Evolutionary conservation across 345 rosid genomes (phyloP), one percentile per base, ranked within the genome.

Genomic region (Noccaea caerulescens): DNA sequence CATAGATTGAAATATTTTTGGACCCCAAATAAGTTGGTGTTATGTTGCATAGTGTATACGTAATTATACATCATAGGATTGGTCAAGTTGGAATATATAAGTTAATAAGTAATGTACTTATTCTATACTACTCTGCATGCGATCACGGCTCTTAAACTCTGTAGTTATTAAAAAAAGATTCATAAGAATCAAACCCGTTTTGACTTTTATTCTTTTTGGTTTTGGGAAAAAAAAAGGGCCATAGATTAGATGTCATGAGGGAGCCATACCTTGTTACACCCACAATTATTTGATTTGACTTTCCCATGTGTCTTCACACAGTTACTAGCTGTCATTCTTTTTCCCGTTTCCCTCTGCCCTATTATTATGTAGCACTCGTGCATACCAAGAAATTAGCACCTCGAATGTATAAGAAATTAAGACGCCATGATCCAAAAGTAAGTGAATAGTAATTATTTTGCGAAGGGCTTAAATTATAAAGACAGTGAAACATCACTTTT

Each of bases 221-320:
- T 69, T 34, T 11, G 10, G 14, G 4, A 34, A 45, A 43, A 42
- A 6, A 45, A 43, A 42, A 6, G 4, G 11, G 52, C 36, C 13
- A n/a, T 7, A 59, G 34, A 58, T n/a, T 45, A 46, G 9, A 46
- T 46, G 51, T 16, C 4, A 30, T 13, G 58, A 58, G 73, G 72
- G 37, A 58, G 60, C 73, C 78, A 74, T 74, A 58, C 78, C 62
- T 49, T 58, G 10, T 45, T 12, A 57, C 66, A 36, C 25, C 41
- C 65, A 65, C 51, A 58, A 73, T 74, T 59, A 74, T 74, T 74
- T 67, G 63, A 74, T 74, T 59, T 43, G 78, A 74, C 68, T 68
- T 51, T 60, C 10, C 72, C 78, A 74, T 74, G 78, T 74, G 68
- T 51, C 33, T 59, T 59, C 33, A 47, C 33, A 50, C 72, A 74